These are phyloP conservation scores for Fusarium sp. DNA, from an alignment of 2,329 filamentous ascomycete species.

Conservation along the genomic window DNA sequence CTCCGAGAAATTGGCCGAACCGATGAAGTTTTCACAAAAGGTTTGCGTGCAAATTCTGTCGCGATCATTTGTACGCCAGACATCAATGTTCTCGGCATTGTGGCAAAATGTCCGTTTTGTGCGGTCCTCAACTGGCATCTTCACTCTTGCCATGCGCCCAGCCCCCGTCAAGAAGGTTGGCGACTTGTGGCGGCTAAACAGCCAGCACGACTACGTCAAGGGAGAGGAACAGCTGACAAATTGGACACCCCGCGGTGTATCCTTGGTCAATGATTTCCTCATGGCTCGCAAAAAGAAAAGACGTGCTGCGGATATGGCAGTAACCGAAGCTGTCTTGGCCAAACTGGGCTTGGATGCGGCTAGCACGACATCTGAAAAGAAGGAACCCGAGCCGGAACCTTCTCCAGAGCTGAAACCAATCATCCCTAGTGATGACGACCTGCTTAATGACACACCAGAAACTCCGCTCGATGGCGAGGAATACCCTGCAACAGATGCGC, in stretches of 20 bases:
- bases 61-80: slow-evolving; percentile 84
- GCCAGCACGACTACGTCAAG: slow-evolving; percentile 93
- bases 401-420: slow-evolving; percentile 54
- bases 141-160: slow-evolving; percentile 86
- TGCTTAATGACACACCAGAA: slow-evolving; percentile 69
- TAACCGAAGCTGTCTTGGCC: slow-evolving; percentile 74
- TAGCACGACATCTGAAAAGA: slow-evolving; percentile 47
- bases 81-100: slow-evolving; percentile 86
- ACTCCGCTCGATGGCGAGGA: slow-evolving; percentile 51
- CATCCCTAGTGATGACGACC: slow-evolving; percentile 66
- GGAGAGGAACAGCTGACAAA: slow-evolving; percentile 87
- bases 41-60: slow-evolving; percentile 86
- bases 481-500: slow-evolving; percentile 13
- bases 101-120: slow-evolving; percentile 89
- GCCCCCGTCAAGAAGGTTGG: slow-evolving; percentile 90
- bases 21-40: slow-evolving; percentile 87
- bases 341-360: slow-evolving; percentile 65
- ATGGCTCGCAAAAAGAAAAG: slow-evolving; percentile 77
- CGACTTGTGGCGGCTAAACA: slow-evolving; percentile 97
- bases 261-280: slow-evolving; percentile 90
- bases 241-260: slow-evolving; percentile 92
- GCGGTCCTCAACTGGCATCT: slow-evolving; percentile 87
- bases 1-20: slow-evolving; percentile 85
- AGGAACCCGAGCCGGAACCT: slow-evolving; percentile 54
- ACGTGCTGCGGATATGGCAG: slow-evolving; percentile 83